phyloP scores from a whole-genome alignment of 352 stramenopile species.

The Phytophthora nicotianae region DNA sequence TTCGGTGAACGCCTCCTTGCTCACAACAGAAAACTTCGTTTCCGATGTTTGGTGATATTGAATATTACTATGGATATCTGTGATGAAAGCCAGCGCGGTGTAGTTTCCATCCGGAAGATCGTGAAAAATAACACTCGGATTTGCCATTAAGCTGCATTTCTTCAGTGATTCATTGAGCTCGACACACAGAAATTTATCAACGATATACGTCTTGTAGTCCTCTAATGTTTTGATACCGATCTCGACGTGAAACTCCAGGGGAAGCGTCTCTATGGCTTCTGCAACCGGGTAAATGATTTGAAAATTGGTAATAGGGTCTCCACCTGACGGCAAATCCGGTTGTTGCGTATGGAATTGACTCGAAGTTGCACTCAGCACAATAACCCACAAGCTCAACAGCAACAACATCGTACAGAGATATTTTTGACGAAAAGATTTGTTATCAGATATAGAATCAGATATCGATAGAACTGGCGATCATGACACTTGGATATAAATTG shows the following conservation, averaged over 20 bases:
- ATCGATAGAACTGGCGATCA: too few relatives aligned
- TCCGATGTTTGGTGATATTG: background rate
- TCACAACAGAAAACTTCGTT: background rate
- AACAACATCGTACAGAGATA: background rate
- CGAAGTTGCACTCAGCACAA: background rate
- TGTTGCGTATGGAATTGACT: background rate
- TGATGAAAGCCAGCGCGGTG: background rate
- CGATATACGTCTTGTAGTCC: background rate
- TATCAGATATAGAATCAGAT: background rate
- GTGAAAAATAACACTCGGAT: background rate
- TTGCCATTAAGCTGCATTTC: background rate
- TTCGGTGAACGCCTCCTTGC: background rate
- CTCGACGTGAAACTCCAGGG: background rate
- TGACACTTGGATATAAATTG: too few relatives aligned
- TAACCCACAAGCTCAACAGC: background rate
- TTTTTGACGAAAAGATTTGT: background rate
- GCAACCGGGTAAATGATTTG: background rate
- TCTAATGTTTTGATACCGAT: background rate
- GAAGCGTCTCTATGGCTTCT: background rate
- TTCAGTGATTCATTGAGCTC: background rate
- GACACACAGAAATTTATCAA: background rate
- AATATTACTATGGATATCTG: background rate
- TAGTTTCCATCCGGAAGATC: background rate
- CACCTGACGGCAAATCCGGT: background rate
- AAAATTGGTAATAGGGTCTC: background rate